These are phyloP conservation scores for Mycena crocata DNA, from an alignment of 768 basidiomycete species.

Conservation along the genomic window DNA sequence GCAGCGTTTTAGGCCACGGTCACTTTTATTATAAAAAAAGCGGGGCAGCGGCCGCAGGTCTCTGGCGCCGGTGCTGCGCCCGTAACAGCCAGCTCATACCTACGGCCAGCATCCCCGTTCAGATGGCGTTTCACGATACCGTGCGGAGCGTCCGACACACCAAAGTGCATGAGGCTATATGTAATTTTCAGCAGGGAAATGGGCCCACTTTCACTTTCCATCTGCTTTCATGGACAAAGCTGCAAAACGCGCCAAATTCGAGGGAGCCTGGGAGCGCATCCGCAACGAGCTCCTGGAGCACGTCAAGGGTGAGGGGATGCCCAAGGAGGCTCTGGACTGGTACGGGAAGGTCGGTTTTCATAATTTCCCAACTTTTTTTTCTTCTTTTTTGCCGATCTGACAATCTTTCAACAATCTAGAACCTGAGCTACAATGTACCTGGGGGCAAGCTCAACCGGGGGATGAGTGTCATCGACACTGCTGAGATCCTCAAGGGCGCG, in stretches of 20 bases:
- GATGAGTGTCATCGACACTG: slow-evolving; percentile 94
- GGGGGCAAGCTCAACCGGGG: slow-evolving; percentile 97
- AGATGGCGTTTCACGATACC: no score
- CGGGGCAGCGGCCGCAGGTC: no score
- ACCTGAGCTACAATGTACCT: slow-evolving; percentile 93
- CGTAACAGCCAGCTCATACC: no score
- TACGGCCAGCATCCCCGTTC: no score
- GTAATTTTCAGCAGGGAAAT: no score
- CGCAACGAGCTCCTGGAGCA: slow-evolving; percentile 82
- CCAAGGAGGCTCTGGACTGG: slow-evolving; percentile 87
- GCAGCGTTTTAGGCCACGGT: no score
- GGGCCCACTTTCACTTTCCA: no score
- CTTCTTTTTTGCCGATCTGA: not conserved
- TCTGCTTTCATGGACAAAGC: slow-evolving; percentile 42
- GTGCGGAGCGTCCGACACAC: no score
- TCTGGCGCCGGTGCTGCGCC: no score
- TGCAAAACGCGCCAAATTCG: slow-evolving; percentile 67
- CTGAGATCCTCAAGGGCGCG: slow-evolving; percentile 85
- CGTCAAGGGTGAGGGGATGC: slow-evolving; percentile 80
- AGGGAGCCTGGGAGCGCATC: slow-evolving; percentile 76
- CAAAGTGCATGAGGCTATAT: no score
- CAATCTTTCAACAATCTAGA: slow-evolving; percentile 58
- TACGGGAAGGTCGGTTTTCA: slow-evolving; percentile 71
- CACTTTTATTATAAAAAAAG: no score
- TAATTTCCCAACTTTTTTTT: not conserved